A percentile compares a stretch with the other conserved stretches of the same genome.
These are phyloP conservation scores for Chalciporus pseudorubinellus DNA, from an alignment of 768 basidiomycete genomes.

Conservation along the genomic window DNA sequence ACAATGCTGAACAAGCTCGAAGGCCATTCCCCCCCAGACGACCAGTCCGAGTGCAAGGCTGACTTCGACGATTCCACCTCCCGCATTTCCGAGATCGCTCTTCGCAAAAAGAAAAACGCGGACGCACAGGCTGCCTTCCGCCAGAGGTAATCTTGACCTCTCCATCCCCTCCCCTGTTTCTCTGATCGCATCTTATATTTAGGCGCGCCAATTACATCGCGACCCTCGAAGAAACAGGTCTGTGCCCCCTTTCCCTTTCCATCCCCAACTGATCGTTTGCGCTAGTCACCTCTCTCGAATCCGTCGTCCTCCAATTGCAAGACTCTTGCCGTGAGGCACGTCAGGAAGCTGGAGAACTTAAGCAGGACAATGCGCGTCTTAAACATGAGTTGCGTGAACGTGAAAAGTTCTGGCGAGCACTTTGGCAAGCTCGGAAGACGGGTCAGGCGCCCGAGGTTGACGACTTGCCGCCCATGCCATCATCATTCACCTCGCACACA, in stretches of 20 bases:
- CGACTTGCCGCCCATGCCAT: slow-evolving; percentile 49
- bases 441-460: slow-evolving; percentile 51
- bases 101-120: slow-evolving; percentile 86
- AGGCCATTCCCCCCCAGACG: slow-evolving; percentile 34
- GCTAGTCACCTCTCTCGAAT: slow-evolving; percentile 77
- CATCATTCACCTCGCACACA: slow-evolving; percentile 39
- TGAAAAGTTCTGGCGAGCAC: slow-evolving; percentile 68
- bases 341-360: slow-evolving; percentile 57
- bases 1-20: slow-evolving; percentile 33
- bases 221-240: slow-evolving; percentile 81
- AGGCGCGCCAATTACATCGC: slow-evolving; percentile 81
- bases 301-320: slow-evolving; percentile 81
- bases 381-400: slow-evolving; percentile 66
- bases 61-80: slow-evolving; percentile 35
- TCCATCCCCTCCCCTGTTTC: slow-evolving; percentile 1
- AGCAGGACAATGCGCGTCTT: slow-evolving; percentile 63
- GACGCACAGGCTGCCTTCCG: slow-evolving; percentile 87
- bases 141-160: slow-evolving; percentile 41
- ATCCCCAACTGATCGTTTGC: slow-evolving; percentile 14
- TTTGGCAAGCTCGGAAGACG: slow-evolving; percentile 65
- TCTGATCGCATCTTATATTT: slow-evolving; percentile 22
- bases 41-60: slow-evolving; percentile 36
- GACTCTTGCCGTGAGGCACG: slow-evolving; percentile 73
- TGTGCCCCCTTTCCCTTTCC: slow-evolving; percentile 5
- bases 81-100: slow-evolving; percentile 62